These are phyloP conservation scores for Jatropha curcas DNA, from an alignment of 345 rosid genomes.

Conservation along the genomic window DNA sequence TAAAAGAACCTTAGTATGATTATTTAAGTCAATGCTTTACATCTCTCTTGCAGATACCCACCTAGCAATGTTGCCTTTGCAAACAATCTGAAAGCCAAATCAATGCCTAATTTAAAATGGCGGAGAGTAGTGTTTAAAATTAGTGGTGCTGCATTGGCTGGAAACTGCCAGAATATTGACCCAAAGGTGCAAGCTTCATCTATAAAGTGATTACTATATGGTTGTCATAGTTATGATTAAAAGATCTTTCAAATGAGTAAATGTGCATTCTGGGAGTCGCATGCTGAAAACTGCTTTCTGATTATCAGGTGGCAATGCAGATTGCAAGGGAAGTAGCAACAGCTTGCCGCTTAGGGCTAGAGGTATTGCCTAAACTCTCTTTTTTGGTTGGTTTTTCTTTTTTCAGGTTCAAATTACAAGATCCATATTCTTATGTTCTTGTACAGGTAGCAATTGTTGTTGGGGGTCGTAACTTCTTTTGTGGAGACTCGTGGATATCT, in stretches of 20 bases:
- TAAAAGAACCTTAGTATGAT: neutral
- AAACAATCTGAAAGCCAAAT: slow-evolving; percentile 47
- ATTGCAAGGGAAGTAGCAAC: slow-evolving; percentile 77
- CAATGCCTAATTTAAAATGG: slow-evolving; percentile 67
- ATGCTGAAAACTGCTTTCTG: neutral
- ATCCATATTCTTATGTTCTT: neutral
- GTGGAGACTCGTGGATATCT: slow-evolving; percentile 76
- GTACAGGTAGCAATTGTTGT: slow-evolving; percentile 82
- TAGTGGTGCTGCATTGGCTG: slow-evolving; percentile 83
- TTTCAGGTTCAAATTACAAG: slow-evolving; percentile 1
- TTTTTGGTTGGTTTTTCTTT: neutral
- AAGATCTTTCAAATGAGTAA: neutral
- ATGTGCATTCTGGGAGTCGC: neutral
- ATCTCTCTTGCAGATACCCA: slow-evolving; percentile 13
- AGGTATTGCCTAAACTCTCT: slow-evolving; percentile 44
- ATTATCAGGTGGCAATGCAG: slow-evolving; percentile 61
- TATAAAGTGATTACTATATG: neutral
- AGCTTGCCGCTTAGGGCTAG: slow-evolving; percentile 75
- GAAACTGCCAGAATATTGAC: slow-evolving; percentile 71
- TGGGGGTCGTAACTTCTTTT: slow-evolving; percentile 86
- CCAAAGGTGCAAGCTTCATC: slow-evolving; percentile 56
- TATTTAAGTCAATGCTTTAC: neutral
- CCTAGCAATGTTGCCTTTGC: slow-evolving; percentile 16
- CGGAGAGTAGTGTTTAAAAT: slow-evolving; percentile 84
- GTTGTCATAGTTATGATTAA: neutral